Evolutionary conservation across 192 early-diverging fungal species (phyloP), one percentile per base, ranked within the genome.

Genomic region (Coemansia sp.): DNA sequence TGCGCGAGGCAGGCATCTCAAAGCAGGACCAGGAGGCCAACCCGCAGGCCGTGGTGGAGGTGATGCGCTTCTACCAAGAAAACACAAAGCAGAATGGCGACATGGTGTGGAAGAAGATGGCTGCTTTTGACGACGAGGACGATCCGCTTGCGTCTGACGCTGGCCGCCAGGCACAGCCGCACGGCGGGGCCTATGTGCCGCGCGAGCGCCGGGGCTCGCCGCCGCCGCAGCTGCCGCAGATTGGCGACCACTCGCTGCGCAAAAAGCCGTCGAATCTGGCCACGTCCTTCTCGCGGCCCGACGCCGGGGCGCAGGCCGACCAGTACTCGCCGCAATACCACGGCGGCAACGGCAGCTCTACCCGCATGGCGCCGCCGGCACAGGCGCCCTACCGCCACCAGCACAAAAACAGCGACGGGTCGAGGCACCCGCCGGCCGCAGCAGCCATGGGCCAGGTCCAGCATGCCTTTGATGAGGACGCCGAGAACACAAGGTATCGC

Each of bases 1-100:
- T 98, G 23, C 82, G 88, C 56, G 87, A 95, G 47, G 86, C 92
- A 37, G 95, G 95, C 28, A 98, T 98, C 47, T 82, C 91, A 38
- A 89, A 91, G 60, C 83, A 90, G 64, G 90, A 98, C 44, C 92
- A 96, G 77, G 82, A 87, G 45, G 85, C 86, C 22, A 83, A 98
- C 59, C 93, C 92, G 30, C 91, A 96, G 73, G 87, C 87, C 13
- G 84, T 91, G 13, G 72, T 89, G 26, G 87, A 91, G 54, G 82
- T 88, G 38, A 85, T 91, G 67, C 80, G 81, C 51, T 91, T 91
- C 56, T 91, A 89, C 74, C 81, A 82, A 52, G 88, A 90, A 33
- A 66, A 62, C 66, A 69, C 61, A 43, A 70, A 50, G 58, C 70
- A 60, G 47, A 67, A 60, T 27, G 56, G 67, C 44, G 65, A 67